phyloP scores from a whole-genome alignment of 495 filamentous ascomycete genomes.

The Aspergillus haitiensis region DNA sequence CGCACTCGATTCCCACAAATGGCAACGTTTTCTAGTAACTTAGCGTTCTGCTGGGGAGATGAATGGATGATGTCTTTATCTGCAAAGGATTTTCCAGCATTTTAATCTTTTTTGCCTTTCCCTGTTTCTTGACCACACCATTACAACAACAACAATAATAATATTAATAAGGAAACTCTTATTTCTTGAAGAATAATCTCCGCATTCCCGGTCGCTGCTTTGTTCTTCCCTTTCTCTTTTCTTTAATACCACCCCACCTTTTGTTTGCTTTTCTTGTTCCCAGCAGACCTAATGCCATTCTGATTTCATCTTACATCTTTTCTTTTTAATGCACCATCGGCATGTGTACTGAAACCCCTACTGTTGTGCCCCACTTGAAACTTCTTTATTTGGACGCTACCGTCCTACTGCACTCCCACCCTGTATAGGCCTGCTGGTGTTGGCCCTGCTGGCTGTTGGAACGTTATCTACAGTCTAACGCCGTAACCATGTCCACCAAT shows the following conservation, averaged over 20 bases:
- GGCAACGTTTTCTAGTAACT: conserved; percentile 15
- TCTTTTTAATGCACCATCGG: background rate
- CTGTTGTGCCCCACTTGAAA: background rate
- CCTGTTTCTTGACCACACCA: background rate
- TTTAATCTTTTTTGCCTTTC: conserved; percentile 11
- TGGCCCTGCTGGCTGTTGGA: too few species aligned
- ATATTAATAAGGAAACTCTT: background rate
- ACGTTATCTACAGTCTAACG: too few species aligned
- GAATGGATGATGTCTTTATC: conserved; percentile 27
- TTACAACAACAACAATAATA: background rate
- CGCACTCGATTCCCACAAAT: conserved; percentile 18
- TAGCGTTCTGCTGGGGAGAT: conserved; percentile 14
- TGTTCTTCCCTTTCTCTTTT: background rate
- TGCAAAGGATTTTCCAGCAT: conserved; percentile 18
- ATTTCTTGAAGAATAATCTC: background rate
- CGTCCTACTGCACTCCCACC: background rate
- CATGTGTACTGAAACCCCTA: background rate
- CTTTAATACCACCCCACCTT: background rate
- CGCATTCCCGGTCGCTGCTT: background rate
- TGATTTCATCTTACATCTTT: background rate
- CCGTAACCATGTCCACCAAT: conserved; percentile 32
- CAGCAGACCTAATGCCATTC: background rate
- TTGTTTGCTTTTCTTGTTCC: background rate
- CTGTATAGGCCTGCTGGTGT: too few species aligned
- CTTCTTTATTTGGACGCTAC: conserved; percentile 1